Base-by-base conservation (phyloP, 208 protist species). In the Endotrypanum monterogeii region DNA sequence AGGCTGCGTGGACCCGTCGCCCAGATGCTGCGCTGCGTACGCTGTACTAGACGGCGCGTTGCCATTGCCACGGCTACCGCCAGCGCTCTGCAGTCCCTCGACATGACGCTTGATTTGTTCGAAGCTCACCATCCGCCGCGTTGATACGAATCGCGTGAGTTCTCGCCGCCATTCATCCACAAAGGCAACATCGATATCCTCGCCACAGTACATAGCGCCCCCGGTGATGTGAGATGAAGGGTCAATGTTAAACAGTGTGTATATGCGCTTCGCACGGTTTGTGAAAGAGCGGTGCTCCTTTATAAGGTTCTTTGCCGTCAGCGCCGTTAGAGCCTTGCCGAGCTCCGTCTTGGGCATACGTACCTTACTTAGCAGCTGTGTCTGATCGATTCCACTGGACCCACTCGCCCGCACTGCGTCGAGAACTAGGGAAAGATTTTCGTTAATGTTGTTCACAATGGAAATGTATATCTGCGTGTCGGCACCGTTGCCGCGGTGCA, bases 121-220 rank as follows among this genome's bases (percentile, higher is more conserved):
- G 71, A 85, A 86, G 23, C 82, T 68, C 1, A 94, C 87, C 44
- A 92, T 84, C 39, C 83, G 84, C 2, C 86, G 76, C 6, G 76
- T 75, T 9, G 76, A 80, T n/a, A 80, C 54, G 39, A 70, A 80
- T 14, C 76, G 63, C 4, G 37, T 61, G 28, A 80, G 55, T 56
- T 80, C 76, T 0, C 76, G 70, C 9, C 90, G 83, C 81, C 93
- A 82, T 73, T 94, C 86, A 68, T 95, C 90, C 28, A 97, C 83
- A 76, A 91, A 94, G 41, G 78, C 83, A 25, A 93, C 84, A 66
- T 96, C 92, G 44, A 94, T 77, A 55, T 94, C 87, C 67, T 93
- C 89, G 55, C 91, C 89, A 66, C 86, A 87, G 79, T 97, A 97
- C 73, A 95, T 93, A 25, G 88, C 88, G 44, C 93, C 93, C 14